Evolutionary conservation across 169 alveolate genomes (phyloP).

Genomic region (Cyclospora cayetanensis): DNA sequence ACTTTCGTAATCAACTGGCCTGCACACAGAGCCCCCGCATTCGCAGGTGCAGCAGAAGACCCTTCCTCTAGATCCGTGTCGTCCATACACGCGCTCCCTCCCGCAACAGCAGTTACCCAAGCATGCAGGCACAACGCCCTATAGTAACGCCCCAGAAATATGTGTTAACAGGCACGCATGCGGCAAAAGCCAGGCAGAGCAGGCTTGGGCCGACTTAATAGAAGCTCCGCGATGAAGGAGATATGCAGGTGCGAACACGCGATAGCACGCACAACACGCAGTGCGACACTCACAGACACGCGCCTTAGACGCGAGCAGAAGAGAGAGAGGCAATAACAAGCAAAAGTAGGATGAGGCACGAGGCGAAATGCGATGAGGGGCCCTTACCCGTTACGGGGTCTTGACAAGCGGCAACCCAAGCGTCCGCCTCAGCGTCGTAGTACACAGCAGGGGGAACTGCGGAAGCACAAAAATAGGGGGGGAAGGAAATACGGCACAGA

Average conservation of each 20-base stretch:
- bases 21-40: background rate
- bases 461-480: background rate
- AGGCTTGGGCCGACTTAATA: too few species aligned
- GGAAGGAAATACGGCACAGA: background rate
- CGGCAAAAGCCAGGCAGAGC: background rate
- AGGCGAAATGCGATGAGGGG: too few species aligned
- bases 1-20: slow-evolving; percentile 4
- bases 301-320: background rate
- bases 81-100: too few species aligned
- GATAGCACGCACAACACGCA: too few species aligned
- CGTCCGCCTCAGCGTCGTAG: slow-evolving; percentile 16
- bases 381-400: slow-evolving; percentile 41
- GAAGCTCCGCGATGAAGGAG: too few species aligned
- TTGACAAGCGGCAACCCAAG: slow-evolving; percentile 54
- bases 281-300: background rate
- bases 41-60: too few species aligned
- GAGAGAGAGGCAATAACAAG: background rate
- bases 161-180: background rate
- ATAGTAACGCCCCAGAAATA: too few species aligned
- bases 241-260: too few species aligned
- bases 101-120: too few species aligned
- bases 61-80: too few species aligned
- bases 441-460: slow-evolving; percentile 48
- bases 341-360: background rate
- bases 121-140: background rate